Conservation (phyloP, 768 basidiomycete species). For the Termitomyces sp. region DNA sequence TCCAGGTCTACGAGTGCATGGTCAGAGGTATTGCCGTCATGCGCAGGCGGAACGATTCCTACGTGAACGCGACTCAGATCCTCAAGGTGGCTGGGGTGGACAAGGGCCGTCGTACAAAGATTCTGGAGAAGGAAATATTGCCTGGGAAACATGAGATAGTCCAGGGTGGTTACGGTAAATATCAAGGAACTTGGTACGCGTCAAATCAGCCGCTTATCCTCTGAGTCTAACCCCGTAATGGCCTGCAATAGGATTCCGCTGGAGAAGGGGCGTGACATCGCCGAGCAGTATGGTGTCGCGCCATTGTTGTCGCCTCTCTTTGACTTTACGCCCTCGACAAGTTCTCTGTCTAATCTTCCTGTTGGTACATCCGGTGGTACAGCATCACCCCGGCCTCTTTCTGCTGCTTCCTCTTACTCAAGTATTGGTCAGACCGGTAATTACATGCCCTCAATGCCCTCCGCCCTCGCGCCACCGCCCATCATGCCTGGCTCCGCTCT, state of each 20-base stretch:
- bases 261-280: slow-evolving; percentile 89
- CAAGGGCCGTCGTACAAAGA: slow-evolving; percentile 95
- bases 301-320: slow-evolving; percentile 86
- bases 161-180: slow-evolving; percentile 98
- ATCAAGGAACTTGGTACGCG: slow-evolving; percentile 95
- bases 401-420: slow-evolving; percentile 65
- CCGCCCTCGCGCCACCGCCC: slow-evolving; percentile 68
- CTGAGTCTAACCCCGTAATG: background rate
- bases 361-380: slow-evolving; percentile 39
- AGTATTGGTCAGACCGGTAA: slow-evolving; percentile 40
- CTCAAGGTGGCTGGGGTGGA: slow-evolving; percentile 98
- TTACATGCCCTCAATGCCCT: slow-evolving; percentile 41
- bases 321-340: slow-evolving; percentile 81
- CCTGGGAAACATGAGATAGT: slow-evolving; percentile 97
- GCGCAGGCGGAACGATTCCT: slow-evolving; percentile 92
- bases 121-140: slow-evolving; percentile 93
- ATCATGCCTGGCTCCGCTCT: slow-evolving; percentile 87
- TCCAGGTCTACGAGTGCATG: slow-evolving; percentile 95
- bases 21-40: slow-evolving; percentile 98
- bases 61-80: slow-evolving; percentile 98
- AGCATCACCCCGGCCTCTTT: slow-evolving; percentile 58
- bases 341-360: slow-evolving; percentile 65
- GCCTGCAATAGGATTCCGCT: slow-evolving; percentile 78
- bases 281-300: slow-evolving; percentile 86
- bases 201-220: background rate